phyloP scores from a whole-genome alignment of 306 rosid species.

The Pterocarpus santalinus region DNA sequence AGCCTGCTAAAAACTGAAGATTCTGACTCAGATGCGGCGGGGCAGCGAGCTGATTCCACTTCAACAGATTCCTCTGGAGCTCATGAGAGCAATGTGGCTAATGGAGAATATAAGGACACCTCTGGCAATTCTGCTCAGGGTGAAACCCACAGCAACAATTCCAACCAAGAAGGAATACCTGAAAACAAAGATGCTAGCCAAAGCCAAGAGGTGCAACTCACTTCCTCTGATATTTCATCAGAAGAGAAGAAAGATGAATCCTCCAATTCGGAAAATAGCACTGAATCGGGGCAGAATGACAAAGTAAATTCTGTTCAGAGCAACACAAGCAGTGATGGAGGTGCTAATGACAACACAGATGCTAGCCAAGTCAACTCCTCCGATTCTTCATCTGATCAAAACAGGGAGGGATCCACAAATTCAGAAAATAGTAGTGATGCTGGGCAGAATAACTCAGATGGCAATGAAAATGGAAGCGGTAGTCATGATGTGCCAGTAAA shows the following conservation, averaged over 20 bases:
- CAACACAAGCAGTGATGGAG: conserved; percentile 33
- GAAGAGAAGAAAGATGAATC: conserved; percentile 52
- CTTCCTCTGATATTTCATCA: conserved; percentile 51
- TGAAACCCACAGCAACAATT: conserved; percentile 38
- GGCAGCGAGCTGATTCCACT: conserved; percentile 51
- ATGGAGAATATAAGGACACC: conserved; percentile 49
- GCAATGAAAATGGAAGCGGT: conserved; percentile 40
- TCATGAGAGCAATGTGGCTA: conserved; percentile 44
- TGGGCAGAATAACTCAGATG: conserved; percentile 50
- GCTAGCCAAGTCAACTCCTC: conserved; percentile 54
- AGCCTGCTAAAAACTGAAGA: conserved; percentile 45
- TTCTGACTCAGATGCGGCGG: conserved; percentile 40
- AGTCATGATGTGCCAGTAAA: conserved; percentile 28
- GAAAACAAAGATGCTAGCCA: conserved; percentile 46
- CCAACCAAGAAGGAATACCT: conserved; percentile 48
- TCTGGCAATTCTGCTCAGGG: conserved; percentile 40
- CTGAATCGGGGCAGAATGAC: conserved; percentile 45
- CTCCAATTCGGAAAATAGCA: conserved; percentile 45
- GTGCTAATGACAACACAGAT: conserved; percentile 46
- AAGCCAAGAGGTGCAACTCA: conserved; percentile 47
- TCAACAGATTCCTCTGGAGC: conserved; percentile 43
- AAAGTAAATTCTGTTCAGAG: conserved; percentile 43
- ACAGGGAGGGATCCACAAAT: conserved; percentile 55
- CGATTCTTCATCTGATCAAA: conserved; percentile 52
- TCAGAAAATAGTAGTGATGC: conserved; percentile 51